Conservation (phyloP, 2,329 filamentous ascomycete species). For the Penicillium frequentans region DNA sequence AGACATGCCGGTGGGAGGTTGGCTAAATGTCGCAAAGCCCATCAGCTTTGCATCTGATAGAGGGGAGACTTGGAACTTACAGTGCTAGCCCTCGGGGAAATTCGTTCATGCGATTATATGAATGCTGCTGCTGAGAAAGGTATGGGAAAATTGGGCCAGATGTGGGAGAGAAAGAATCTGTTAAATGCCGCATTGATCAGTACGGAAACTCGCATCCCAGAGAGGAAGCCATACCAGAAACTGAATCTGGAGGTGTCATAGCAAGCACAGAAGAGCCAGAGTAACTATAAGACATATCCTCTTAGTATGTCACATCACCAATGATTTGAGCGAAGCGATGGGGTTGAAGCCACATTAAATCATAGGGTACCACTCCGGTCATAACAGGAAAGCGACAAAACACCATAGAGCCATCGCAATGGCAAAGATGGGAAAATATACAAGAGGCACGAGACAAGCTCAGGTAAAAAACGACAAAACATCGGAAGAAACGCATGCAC, state of each 20-base stretch:
- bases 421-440: background rate
- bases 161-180: conserved; percentile 36
- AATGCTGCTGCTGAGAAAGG: conserved; percentile 27
- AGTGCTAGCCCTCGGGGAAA: conserved; percentile 40
- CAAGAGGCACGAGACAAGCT: conserved; percentile 12
- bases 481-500: conserved; percentile 31
- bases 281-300: conserved; percentile 46
- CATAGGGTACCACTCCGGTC: conserved; percentile 7
- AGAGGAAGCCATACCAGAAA: conserved; percentile 51
- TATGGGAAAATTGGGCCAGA: conserved; percentile 36
- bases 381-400: conserved; percentile 19
- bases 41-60: background rate
- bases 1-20: conserved; percentile 50
- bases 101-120: conserved; percentile 41
- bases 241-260: conserved; percentile 53
- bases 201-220: background rate
- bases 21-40: conserved; percentile 33
- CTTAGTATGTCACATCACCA: conserved; percentile 28
- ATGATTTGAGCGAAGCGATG: conserved; percentile 3
- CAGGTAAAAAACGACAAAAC: conserved; percentile 18
- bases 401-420: conserved; percentile 11
- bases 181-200: conserved; percentile 20
- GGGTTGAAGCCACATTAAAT: conserved; percentile 10
- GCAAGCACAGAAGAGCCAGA: conserved; percentile 52
- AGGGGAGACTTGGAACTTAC: conserved; percentile 30